phyloP scores from a whole-genome alignment of 2,329 filamentous ascomycete genomes.

The Camillea tinctor region DNA sequence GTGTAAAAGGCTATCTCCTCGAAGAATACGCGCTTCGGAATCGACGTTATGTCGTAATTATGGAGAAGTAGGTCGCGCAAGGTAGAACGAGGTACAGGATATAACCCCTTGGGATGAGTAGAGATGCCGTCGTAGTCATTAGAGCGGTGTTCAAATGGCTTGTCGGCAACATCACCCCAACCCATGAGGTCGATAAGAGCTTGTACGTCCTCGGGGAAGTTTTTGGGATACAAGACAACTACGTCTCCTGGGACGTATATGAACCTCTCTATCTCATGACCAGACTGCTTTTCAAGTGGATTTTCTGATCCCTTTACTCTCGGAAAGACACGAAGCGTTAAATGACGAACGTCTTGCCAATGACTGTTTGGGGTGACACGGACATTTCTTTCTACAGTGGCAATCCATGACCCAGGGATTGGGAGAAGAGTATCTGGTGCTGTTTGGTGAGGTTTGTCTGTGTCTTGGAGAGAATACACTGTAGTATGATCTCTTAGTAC shows the following conservation, averaged over 20 bases:
- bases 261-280: slow-evolving; percentile 31
- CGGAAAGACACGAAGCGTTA: slow-evolving; percentile 56
- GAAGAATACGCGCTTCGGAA: slow-evolving; percentile 87
- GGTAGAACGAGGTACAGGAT: slow-evolving; percentile 49
- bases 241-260: slow-evolving; percentile 71
- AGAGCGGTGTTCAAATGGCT: slow-evolving; percentile 47
- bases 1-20: slow-evolving; percentile 75
- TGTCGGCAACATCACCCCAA: slow-evolving; percentile 74
- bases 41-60: slow-evolving; percentile 84
- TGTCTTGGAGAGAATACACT: slow-evolving; percentile 33
- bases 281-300: slow-evolving; percentile 7
- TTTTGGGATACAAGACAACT: slow-evolving; percentile 81
- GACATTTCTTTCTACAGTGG: slow-evolving; percentile 62
- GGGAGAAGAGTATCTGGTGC: slow-evolving; percentile 46
- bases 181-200: slow-evolving; percentile 74
- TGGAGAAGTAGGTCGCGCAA: slow-evolving; percentile 75
- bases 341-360: slow-evolving; percentile 89
- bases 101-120: slow-evolving; percentile 27
- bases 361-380: slow-evolving; percentile 74
- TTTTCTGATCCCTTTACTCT: too few relatives aligned
- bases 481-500: slow-evolving; percentile 35
- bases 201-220: slow-evolving; percentile 78
- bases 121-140: slow-evolving; percentile 8
- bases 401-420: slow-evolving; percentile 55
- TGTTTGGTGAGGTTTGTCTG: slow-evolving; percentile 8